Base-by-base conservation (phyloP, 169 alveolate species). In the Plasmodium gallinaceum region DNA sequence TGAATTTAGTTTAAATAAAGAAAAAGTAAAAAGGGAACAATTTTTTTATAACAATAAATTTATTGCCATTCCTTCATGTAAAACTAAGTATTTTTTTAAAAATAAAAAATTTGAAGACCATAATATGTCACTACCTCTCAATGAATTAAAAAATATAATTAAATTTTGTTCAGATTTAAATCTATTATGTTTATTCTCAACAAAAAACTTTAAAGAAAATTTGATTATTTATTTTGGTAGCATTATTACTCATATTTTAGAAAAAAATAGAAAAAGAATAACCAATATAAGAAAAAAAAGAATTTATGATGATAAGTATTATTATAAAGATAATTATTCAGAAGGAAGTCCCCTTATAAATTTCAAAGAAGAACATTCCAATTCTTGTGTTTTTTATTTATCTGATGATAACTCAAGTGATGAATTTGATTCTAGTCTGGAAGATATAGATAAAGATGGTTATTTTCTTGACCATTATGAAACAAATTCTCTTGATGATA, bases 81-180 rank as follows among this genome's bases (percentile, higher is more conserved):
- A 83, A 32, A 70, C 85, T 9, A 66, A 58, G 46, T 83, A 83
- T 45, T 83, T 83, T 58, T 83, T 83, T 48, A 83, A 83, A 68
- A 83, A 83, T 48, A 83, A 54, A 57, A 69, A 69, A 20, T 83
- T 57, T 51, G 74, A 69, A 46, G 91, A 83, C 39, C 83, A 70
- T 60, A 83, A n/a, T 14, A 54, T 83, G 73, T 58, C 91, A 7
- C 54, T 83, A 7, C 91, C 91, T 14, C 71, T 69, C 45, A 66
- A 43, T 18, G 91, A 83, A 1, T 58, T 83, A 42, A 69, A 54
- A 45, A 58, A 18, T 12, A 54, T 83, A 22, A 52, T 83, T 18
- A 83, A 83, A 16, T 83, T 83, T 26, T 83, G 91, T 62, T 83
- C 91, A 22, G 91, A 83, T 24, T 26, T 83, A 39, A 70, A 83